These are phyloP conservation scores for Stylosanthes scabra DNA, from an alignment of 331 rosid genomes.

Conservation along the genomic window DNA sequence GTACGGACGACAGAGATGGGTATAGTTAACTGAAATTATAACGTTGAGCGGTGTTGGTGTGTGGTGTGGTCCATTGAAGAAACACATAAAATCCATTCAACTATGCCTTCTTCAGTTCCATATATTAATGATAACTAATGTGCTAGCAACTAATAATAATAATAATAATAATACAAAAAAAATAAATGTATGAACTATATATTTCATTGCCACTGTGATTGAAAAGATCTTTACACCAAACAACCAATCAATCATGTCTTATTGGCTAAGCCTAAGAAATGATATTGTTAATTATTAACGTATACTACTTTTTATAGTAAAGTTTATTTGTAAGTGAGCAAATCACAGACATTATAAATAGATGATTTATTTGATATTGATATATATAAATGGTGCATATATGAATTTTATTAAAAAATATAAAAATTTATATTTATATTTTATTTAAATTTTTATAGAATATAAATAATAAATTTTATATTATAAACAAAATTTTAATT, in stretches of 20 bases:
- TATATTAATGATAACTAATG: background rate
- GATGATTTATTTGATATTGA: no score
- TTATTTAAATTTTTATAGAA: no score
- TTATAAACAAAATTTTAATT: no score
- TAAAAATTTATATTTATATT: no score
- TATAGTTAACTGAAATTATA: background rate
- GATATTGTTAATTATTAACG: background rate
- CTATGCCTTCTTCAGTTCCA: no score
- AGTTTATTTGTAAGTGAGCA: background rate
- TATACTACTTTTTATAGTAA: background rate
- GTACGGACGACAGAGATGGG: slow-evolving; percentile 11
- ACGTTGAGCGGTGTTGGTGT: background rate
- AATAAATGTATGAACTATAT: background rate
- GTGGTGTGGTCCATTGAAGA: background rate
- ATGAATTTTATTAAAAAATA: no score
- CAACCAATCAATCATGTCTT: background rate
- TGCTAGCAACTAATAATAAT: background rate
- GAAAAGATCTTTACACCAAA: background rate
- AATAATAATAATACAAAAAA: background rate
- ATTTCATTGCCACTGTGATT: background rate
- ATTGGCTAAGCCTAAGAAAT: background rate
- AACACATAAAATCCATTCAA: background rate
- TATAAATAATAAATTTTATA: no score
- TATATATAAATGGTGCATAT: no score
- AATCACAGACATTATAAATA: background rate